Evolutionary conservation across 495 filamentous ascomycete genomes (phyloP).

Genomic region (Hypoxylon crocopeplum): DNA sequence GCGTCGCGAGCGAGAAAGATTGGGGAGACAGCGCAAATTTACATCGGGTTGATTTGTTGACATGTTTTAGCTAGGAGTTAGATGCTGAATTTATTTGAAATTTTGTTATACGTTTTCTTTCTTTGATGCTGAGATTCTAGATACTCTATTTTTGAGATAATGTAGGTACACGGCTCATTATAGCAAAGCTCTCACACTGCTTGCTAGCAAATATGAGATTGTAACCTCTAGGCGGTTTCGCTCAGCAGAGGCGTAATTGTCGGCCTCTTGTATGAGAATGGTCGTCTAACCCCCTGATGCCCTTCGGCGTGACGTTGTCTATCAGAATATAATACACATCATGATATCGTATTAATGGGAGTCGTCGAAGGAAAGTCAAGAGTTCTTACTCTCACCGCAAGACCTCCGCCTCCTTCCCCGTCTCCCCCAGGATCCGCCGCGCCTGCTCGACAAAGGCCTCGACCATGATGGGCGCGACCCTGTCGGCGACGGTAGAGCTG

Average conservation of each 20-base stretch:
- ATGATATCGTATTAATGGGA: conserved; percentile 2
- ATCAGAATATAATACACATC: conserved; percentile 3
- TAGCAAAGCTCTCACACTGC: not conserved
- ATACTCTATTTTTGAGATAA: not conserved
- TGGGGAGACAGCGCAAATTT: conserved; percentile 9
- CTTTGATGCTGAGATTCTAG: not conserved
- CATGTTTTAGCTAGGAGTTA: conserved; percentile 32
- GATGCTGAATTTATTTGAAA: conserved; percentile 23
- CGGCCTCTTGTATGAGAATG: not conserved
- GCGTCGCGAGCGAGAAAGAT: conserved; percentile 24
- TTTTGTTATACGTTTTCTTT: not conserved
- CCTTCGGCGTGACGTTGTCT: not conserved
- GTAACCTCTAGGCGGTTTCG: not conserved
- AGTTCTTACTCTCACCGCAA: conserved; percentile 21
- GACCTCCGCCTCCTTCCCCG: conserved; percentile 7
- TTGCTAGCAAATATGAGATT: no score
- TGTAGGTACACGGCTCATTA: conserved; percentile 2
- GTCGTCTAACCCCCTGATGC: not conserved
- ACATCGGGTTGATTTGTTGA: conserved; percentile 23
- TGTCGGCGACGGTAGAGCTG: conserved; percentile 79
- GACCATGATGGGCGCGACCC: conserved; percentile 87
- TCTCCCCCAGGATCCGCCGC: conserved; percentile 58
- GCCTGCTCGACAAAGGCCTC: conserved; percentile 89
- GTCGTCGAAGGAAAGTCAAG: no score
- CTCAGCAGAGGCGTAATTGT: not conserved